Base-by-base conservation (phyloP, 441 rosid genomes). In the Monsonia emarginata region DNA sequence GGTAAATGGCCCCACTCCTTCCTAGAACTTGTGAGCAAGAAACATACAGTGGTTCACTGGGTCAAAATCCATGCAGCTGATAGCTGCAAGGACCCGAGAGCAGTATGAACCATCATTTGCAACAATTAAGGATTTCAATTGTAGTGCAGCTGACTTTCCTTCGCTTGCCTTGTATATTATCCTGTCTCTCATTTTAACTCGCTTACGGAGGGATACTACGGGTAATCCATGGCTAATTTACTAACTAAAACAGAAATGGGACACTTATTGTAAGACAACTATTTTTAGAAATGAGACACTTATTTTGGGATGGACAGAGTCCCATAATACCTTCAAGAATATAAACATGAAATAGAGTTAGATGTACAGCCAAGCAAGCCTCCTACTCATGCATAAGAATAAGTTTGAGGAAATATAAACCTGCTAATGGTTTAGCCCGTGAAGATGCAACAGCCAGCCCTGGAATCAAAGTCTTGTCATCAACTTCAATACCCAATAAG, bases 371-470 rank as follows among this genome's bases (percentile, higher is more conserved):
- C 13, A 38, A 0, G 46, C 46, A 1, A 38, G 46, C 46, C 22
- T 44, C 22, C n/a, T n/a, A n/a, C 21, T 44, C 16, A 44, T n/a
- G 50, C 18, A 60, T 34, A 38, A 46, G 66, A 70, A 65, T 44
- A 18, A 2, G 26, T 8, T 38, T 22, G 1, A 63, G 75, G 69
- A 56, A 27, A 64, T 50, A 65, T 64, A 61, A 28, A 90, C 98
- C 98, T 78, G 95, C 97, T 42, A 93, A 78, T 50, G 96, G 93
- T 79, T 86, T 79, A 31, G 97, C 97, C 27, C 96, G 88, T 14
- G 96, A 86, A 69, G 97, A 77, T 68, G 97, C 88, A 66, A 93
- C 98, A 14, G 97, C 82, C 65, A 93, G 86, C 70, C 98, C 97
- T 4, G 97, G 97, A 76, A 93, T 85, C 80, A 87, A 67, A 21